These are phyloP conservation scores for Hemileia vastatrix DNA, from an alignment of 1,284 basidiomycete genomes.

Conservation along the genomic window DNA sequence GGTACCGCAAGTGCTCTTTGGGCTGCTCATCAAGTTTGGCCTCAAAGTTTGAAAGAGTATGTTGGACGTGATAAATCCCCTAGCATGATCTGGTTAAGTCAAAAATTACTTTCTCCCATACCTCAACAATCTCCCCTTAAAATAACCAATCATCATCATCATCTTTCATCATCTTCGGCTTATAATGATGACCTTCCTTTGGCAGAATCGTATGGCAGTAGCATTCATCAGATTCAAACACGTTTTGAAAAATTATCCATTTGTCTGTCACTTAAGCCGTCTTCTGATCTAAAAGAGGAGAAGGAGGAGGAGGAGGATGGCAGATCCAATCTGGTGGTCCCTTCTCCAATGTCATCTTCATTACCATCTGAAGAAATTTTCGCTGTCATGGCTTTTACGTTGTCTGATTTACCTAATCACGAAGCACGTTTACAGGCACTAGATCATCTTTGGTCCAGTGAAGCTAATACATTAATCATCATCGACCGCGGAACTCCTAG, in stretches of 20 bases:
- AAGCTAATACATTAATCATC: constrained; percentile 50
- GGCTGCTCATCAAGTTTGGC: constrained; percentile 20
- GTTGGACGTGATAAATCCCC: constrained; percentile 15
- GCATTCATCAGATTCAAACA: too few species aligned
- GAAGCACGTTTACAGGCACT: constrained; percentile 7
- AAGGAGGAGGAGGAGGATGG: too few species aligned
- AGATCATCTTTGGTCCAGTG: constrained; percentile 12
- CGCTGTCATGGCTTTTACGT: constrained; percentile 19
- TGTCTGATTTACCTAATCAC: constrained; percentile 18
- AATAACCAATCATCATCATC: too few species aligned
- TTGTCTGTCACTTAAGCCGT: too few species aligned
- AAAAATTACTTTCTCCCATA: constrained; percentile 8
- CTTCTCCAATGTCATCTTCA: too few species aligned
- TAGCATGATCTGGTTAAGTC: constrained; percentile 16
- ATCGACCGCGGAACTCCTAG: constrained; percentile 70
- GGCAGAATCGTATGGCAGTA: too few species aligned
- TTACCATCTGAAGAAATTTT: constrained; percentile 8
- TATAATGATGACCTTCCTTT: too few species aligned
- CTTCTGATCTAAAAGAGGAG: too few species aligned
- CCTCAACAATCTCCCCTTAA: too few species aligned
- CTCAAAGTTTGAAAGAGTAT: constrained; percentile 7
- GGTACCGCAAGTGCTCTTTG: constrained; percentile 15
- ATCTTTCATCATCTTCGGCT: too few species aligned
- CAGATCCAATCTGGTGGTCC: too few species aligned
- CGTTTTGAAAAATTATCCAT: too few species aligned